Percentiles rank a stretch among this genome's conserved stretches.
These are phyloP conservation scores for Euryodendron excelsum DNA, from an alignment of 148 eudicot genomes.

Conservation along the genomic window DNA sequence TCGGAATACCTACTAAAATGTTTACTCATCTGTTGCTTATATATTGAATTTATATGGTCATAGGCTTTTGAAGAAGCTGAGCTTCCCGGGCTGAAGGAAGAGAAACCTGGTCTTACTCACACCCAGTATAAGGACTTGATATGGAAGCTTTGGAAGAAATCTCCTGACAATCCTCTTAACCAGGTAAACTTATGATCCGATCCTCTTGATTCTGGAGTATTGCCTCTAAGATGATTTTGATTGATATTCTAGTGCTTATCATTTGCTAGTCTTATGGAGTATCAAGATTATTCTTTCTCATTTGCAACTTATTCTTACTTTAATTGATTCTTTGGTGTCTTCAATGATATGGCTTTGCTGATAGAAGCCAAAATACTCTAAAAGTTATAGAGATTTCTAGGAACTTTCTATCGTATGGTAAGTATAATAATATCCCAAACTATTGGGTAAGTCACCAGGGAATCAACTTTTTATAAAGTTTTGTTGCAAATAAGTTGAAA, in stretches of 20 bases:
- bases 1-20: neutral
- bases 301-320: neutral
- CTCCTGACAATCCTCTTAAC: slow-evolving; percentile 96
- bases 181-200: slow-evolving; percentile 44
- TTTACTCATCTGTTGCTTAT: slow-evolving; percentile 1
- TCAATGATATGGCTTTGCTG: neutral
- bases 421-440: neutral
- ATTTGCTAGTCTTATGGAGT: neutral
- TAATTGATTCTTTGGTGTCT: no score
- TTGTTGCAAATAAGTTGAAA: neutral
- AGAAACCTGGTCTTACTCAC: slow-evolving; percentile 96
- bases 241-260: neutral
- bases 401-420: neutral
- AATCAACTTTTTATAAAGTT: neutral
- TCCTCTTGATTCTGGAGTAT: neutral
- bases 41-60: slow-evolving; percentile 7
- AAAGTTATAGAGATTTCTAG: neutral
- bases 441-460: neutral
- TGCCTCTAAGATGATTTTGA: neutral
- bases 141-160: slow-evolving; percentile 98
- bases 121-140: slow-evolving; percentile 93
- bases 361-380: neutral
- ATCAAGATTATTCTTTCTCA: no score
- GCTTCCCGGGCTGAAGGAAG: slow-evolving; percentile 81
- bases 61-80: slow-evolving; percentile 98